Conservation (phyloP, 2,329 filamentous ascomycete species). For the Biscogniauxia mediterranea region DNA sequence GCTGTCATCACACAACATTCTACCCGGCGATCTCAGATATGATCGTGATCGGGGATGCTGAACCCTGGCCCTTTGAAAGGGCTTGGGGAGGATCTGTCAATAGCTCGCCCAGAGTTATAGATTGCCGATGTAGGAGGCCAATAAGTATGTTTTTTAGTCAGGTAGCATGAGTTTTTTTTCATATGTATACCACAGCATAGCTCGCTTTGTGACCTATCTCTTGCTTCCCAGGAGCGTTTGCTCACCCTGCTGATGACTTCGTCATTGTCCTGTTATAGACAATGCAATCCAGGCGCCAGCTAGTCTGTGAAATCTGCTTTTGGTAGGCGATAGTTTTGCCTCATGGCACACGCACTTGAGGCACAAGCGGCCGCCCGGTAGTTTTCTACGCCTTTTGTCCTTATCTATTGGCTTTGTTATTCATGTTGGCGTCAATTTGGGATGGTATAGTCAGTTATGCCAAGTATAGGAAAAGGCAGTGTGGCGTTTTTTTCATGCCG, state of each 20-base stretch:
- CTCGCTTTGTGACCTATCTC: neutral
- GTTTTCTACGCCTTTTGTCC: slow-evolving; percentile 12
- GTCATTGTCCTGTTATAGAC: neutral
- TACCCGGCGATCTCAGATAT: neutral
- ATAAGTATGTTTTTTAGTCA: neutral
- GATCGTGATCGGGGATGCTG: neutral
- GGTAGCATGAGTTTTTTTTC: neutral
- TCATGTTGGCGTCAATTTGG: neutral
- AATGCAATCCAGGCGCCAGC: neutral
- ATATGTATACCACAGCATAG: neutral
- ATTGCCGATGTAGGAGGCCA: neutral
- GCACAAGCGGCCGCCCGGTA: slow-evolving; percentile 8
- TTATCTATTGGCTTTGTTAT: slow-evolving; percentile 17
- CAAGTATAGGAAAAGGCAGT: neutral
- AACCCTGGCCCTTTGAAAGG: neutral
- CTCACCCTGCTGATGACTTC: neutral
- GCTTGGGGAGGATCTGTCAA: neutral
- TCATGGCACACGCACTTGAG: neutral
- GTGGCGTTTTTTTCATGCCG: slow-evolving; percentile 1
- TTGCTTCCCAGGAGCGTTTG: neutral
- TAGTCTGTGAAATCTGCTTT: neutral
- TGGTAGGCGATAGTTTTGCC: neutral
- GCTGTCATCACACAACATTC: neutral
- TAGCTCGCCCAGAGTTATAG: neutral
- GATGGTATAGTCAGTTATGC: neutral